phyloP scores from a whole-genome alignment of 2,329 filamentous ascomycete species.

The Cladosporium austrohemisphaericum region DNA sequence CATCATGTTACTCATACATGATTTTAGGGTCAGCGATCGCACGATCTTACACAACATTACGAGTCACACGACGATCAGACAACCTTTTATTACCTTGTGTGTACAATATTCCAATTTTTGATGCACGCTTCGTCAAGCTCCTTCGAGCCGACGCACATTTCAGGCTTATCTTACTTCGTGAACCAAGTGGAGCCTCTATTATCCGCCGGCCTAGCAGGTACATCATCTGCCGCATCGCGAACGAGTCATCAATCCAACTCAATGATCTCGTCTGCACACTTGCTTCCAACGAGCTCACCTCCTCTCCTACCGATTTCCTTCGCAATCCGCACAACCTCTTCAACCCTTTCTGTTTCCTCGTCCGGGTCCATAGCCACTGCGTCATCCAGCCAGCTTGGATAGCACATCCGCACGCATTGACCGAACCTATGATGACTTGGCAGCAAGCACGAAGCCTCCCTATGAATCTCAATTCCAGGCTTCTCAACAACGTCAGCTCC shows the following conservation, averaged over 20 bases:
- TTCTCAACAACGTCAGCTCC: not conserved
- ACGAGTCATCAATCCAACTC: not conserved
- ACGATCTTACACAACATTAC: no score
- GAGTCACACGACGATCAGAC: no score
- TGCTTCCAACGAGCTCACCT: constrained; percentile 2
- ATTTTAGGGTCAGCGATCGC: no score
- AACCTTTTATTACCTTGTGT: no score
- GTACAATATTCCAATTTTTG: no score
- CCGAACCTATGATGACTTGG: not conserved
- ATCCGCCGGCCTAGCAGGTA: no score
- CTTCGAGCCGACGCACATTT: no score
- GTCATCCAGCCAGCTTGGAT: not conserved
- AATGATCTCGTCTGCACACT: constrained; percentile 4
- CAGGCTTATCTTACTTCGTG: no score
- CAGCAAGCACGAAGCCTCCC: constrained; percentile 1
- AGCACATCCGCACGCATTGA: not conserved
- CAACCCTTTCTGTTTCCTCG: not conserved
- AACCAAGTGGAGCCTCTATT: no score
- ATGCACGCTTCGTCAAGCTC: no score
- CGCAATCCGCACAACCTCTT: constrained; percentile 14
- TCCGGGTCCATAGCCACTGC: not conserved
- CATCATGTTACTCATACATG: no score
- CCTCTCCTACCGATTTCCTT: constrained; percentile 6
- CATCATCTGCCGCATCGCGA: no score
- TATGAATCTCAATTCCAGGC: not conserved